Percentiles rank a stretch among this genome's conserved stretches.
Evolutionary conservation across 1,284 basidiomycete genomes (phyloP).

Genomic region (Macrocystidia cucumis): DNA sequence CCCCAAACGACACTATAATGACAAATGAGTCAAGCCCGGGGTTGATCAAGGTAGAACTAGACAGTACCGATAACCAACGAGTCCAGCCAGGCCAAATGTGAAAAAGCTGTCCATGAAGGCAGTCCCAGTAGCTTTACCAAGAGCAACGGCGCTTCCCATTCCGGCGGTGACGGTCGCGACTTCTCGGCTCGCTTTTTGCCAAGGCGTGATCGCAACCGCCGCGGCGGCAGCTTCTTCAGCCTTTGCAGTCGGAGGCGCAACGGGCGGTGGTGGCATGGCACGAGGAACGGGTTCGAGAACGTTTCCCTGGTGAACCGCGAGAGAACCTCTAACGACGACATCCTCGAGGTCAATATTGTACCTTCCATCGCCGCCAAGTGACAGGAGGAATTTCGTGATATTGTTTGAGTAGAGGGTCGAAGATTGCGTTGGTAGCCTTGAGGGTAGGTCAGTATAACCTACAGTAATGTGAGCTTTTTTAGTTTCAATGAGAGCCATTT

Average conservation of each 20-base stretch:
- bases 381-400: conserved; percentile 80
- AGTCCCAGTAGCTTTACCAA: conserved; percentile 72
- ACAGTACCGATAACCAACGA: conserved; percentile 64
- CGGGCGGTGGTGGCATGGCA: conserved; percentile 48
- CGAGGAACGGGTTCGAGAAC: conserved; percentile 62
- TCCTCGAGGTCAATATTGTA: conserved; percentile 69
- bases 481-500: conserved; percentile 1
- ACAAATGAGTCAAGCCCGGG: neutral
- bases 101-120: conserved; percentile 83
- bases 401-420: conserved; percentile 87
- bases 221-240: conserved; percentile 46
- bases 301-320: conserved; percentile 65
- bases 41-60: neutral
- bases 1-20: conserved; percentile 76
- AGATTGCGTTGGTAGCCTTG: conserved; percentile 78
- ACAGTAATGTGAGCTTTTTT: too few species aligned
- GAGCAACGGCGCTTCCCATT: conserved; percentile 62
- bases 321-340: conserved; percentile 76
- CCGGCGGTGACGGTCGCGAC: conserved; percentile 66
- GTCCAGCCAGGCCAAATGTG: conserved; percentile 74
- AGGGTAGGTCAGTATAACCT: conserved; percentile 80
- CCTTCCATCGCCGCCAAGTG: conserved; percentile 57
- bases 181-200: conserved; percentile 71
- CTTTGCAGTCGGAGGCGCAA: conserved; percentile 39
- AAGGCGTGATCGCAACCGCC: conserved; percentile 65